Evolutionary conservation across 78 protist genomes (phyloP).

Genomic region (Planoprotostelium fungivorum): DNA sequence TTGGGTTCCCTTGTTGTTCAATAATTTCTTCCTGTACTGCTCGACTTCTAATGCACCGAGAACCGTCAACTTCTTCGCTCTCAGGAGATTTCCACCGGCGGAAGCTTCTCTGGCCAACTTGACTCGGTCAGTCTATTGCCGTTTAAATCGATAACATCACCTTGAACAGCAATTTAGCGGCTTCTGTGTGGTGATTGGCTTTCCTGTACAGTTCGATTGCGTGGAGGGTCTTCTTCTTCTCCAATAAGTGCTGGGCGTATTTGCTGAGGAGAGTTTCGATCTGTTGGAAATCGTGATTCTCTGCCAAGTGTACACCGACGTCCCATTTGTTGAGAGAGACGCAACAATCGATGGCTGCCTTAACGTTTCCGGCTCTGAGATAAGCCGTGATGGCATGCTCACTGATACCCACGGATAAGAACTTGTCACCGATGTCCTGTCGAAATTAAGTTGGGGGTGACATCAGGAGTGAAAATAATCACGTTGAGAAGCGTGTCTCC

Average conservation of each 20-base stretch:
- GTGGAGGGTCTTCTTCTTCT: constrained; percentile 14
- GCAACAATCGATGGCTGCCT: constrained; percentile 70
- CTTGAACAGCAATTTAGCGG: constrained; percentile 59
- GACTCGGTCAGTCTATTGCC: not conserved
- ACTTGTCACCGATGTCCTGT: constrained; percentile 22
- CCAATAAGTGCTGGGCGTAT: constrained; percentile 69
- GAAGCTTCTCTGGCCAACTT: not conserved
- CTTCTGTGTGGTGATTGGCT: constrained; percentile 40
- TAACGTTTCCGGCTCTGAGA: constrained; percentile 27
- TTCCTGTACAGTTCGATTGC: constrained; percentile 80
- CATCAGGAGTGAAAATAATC: too few relatives aligned
- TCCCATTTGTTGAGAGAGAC: constrained; percentile 40
- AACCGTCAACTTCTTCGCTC: constrained; percentile 71
- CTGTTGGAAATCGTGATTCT: constrained; percentile 39
- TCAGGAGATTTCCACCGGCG: not conserved
- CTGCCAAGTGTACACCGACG: not conserved
- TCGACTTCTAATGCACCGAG: constrained; percentile 79
- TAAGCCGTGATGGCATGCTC: constrained; percentile 60
- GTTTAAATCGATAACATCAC: constrained; percentile 1
- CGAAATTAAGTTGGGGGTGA: not conserved
- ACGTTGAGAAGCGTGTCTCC: constrained; percentile 17
- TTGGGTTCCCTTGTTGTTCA: not conserved
- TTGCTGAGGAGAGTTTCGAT: constrained; percentile 37
- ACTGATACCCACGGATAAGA: constrained; percentile 61
- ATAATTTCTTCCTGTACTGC: constrained; percentile 5